Evolutionary conservation across 2,329 filamentous ascomycete species (phyloP).

Genomic region (Ustilaginoidea virens): DNA sequence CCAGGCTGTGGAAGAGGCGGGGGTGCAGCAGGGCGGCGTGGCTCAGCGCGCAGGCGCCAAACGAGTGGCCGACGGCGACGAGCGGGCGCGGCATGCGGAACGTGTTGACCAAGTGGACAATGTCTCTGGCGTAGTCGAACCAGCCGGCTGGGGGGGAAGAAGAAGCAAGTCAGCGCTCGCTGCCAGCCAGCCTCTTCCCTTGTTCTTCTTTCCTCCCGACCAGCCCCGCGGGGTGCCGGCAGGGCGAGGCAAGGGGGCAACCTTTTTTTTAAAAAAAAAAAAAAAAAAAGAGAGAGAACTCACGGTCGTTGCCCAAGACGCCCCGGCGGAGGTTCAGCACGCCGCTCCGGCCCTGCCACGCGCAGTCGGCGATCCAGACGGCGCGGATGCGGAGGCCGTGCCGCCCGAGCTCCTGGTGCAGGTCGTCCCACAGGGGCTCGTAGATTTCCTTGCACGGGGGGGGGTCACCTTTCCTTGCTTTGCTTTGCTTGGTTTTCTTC

Average conservation of each 20-base stretch:
- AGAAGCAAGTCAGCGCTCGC: too few relatives aligned
- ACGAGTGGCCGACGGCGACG: conserved; percentile 76
- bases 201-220: background rate
- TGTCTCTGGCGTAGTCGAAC: conserved; percentile 73
- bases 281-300: conserved; percentile 12
- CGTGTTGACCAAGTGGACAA: conserved; percentile 70
- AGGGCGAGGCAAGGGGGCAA: background rate
- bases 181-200: too few relatives aligned
- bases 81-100: conserved; percentile 71
- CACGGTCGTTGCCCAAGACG: conserved; percentile 68
- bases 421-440: conserved; percentile 79
- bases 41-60: conserved; percentile 61
- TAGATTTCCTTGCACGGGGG: conserved; percentile 79
- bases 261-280: background rate
- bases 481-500: background rate
- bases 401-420: conserved; percentile 41
- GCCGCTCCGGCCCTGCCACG: conserved; percentile 68
- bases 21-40: conserved; percentile 66
- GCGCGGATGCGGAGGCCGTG: conserved; percentile 55
- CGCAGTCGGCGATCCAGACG: conserved; percentile 86
- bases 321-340: conserved; percentile 53
- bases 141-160: conserved; percentile 65
- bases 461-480: background rate
- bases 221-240: too few relatives aligned
- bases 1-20: conserved; percentile 57